Percentiles rank a stretch among this genome's conserved stretches.
Conservation (phyloP, 352 stramenopile species). For the Globisporangium nunn region DNA sequence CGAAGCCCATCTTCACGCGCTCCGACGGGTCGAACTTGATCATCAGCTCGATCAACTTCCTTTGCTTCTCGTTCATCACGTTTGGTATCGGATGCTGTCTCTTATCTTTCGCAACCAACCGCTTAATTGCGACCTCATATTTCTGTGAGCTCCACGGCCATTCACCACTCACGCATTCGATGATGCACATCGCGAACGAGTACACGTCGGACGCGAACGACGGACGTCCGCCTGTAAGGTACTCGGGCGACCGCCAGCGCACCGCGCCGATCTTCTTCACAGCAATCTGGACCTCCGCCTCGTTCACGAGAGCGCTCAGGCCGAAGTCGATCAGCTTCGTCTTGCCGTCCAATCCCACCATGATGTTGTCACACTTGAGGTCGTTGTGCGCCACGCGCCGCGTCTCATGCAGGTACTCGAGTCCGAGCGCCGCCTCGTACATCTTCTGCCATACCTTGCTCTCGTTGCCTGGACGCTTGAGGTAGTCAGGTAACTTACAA, state of each 20-base stretch:
- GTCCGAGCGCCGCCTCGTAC: constrained; percentile 18
- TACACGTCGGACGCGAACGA: constrained; percentile 7
- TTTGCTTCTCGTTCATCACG: neutral
- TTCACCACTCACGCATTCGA: constrained; percentile 1
- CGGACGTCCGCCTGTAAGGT: neutral
- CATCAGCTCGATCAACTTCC: neutral
- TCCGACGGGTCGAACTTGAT: neutral
- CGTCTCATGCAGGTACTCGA: constrained; percentile 19
- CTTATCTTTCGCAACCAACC: too few species aligned
- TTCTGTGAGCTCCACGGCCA: too few species aligned
- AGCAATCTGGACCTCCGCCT: constrained; percentile 14
- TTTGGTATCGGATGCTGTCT: too few species aligned
- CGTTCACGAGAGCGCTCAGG: constrained; percentile 2
- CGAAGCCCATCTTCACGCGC: neutral
- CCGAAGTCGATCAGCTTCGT: constrained; percentile 25
- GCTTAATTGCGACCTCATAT: too few species aligned
- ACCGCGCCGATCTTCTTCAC: constrained; percentile 4
- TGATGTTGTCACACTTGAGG: constrained; percentile 21
- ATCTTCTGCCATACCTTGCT: constrained; percentile 9
- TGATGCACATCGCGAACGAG: constrained; percentile 9
- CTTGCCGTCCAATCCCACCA: constrained; percentile 18
- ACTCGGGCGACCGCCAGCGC: neutral
- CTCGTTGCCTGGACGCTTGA: neutral
- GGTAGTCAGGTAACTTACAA: neutral
- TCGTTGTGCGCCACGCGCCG: constrained; percentile 21